These are phyloP conservation scores for Umbelopsis sp. DNA, from an alignment of 371 early-diverging fungal species.

Conservation along the genomic window DNA sequence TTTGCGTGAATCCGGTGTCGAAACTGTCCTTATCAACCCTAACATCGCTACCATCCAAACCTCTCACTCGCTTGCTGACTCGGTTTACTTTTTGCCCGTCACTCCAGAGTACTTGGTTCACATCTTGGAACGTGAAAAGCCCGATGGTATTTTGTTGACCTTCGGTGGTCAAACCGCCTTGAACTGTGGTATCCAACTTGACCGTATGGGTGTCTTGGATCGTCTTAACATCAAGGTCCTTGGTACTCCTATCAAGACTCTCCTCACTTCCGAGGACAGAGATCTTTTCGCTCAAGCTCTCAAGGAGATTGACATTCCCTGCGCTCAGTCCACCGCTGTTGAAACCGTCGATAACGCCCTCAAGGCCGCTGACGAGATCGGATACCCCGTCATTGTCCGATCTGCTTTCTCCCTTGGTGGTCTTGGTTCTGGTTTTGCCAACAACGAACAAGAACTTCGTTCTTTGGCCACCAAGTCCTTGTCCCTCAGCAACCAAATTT, in stretches of 20 bases:
- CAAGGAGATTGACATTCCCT: conserved; percentile 85
- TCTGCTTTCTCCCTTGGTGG: conserved; percentile 95
- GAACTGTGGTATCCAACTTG: conserved; percentile 88
- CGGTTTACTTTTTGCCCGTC: conserved; percentile 93
- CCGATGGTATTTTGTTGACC: conserved; percentile 92
- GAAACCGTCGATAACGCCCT: conserved; percentile 82
- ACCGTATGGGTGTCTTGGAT: conserved; percentile 79
- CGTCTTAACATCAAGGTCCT: conserved; percentile 84
- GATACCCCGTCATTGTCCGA: conserved; percentile 92
- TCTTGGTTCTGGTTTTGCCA: conserved; percentile 95
- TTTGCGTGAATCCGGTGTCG: conserved; percentile 84
- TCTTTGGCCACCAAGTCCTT: conserved; percentile 80
- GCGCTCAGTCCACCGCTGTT: conserved; percentile 86
- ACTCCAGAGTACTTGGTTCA: conserved; percentile 90
- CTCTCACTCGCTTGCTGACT: conserved; percentile 89
- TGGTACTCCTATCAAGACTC: conserved; percentile 90
- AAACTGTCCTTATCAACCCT: conserved; percentile 93
- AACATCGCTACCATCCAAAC: conserved; percentile 98
- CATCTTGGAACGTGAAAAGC: conserved; percentile 87
- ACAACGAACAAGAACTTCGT: conserved; percentile 72
- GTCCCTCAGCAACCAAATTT: conserved; percentile 82
- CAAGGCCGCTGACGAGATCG: conserved; percentile 79
- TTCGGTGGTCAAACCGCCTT: conserved; percentile 97
- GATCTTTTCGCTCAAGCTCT: conserved; percentile 92
- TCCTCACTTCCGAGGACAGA: conserved; percentile 91